Percentiles rank a stretch among this genome's conserved stretches.
Evolutionary conservation across 225 moss, liverwort and hornwort genomes (phyloP).

Genomic region (Lunularia cruciata): DNA sequence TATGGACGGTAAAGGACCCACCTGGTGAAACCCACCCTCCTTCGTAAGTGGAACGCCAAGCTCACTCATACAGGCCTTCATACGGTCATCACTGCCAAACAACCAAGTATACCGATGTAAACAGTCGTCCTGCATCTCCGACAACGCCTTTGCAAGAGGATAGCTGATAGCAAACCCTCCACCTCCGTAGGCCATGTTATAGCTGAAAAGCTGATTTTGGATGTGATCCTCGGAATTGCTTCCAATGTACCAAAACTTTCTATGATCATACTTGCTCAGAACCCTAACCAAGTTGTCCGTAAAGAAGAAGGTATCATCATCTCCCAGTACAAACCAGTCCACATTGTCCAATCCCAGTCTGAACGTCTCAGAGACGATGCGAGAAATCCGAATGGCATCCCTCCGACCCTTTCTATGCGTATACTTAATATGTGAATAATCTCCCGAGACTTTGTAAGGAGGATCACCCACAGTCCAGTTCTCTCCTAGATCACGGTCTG

Average conservation of each 20-base stretch:
- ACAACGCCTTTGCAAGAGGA: slow-evolving; percentile 37
- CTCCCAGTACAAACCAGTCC: slow-evolving; percentile 60
- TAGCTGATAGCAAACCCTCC: slow-evolving; percentile 53
- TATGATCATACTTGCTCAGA: slow-evolving; percentile 49
- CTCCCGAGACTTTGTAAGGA: slow-evolving; percentile 41
- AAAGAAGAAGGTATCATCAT: slow-evolving; percentile 54
- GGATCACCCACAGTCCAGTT: slow-evolving; percentile 44
- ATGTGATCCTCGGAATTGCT: slow-evolving; percentile 53
- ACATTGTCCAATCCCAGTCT: slow-evolving; percentile 37
- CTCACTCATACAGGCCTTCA: slow-evolving; percentile 79
- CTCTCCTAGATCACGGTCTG: slow-evolving; percentile 37
- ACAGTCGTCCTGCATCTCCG: slow-evolving; percentile 44
- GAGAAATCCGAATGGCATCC: slow-evolving; percentile 50
- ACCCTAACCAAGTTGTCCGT: slow-evolving; percentile 47
- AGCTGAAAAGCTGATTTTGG: slow-evolving; percentile 53
- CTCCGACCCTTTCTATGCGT: slow-evolving; percentile 39
- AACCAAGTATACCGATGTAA: slow-evolving; percentile 56
- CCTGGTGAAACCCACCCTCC: slow-evolving; percentile 77
- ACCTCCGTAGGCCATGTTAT: slow-evolving; percentile 53
- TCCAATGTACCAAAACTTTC: slow-evolving; percentile 42
- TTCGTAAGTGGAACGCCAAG: slow-evolving; percentile 69
- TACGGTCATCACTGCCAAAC: slow-evolving; percentile 74
- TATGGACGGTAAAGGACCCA: slow-evolving; percentile 19
- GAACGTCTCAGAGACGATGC: slow-evolving; percentile 46
- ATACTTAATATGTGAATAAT: slow-evolving; percentile 38